Conservation (phyloP, 139 green algal genomes). For the Monoraphidium neglectum region DNA sequence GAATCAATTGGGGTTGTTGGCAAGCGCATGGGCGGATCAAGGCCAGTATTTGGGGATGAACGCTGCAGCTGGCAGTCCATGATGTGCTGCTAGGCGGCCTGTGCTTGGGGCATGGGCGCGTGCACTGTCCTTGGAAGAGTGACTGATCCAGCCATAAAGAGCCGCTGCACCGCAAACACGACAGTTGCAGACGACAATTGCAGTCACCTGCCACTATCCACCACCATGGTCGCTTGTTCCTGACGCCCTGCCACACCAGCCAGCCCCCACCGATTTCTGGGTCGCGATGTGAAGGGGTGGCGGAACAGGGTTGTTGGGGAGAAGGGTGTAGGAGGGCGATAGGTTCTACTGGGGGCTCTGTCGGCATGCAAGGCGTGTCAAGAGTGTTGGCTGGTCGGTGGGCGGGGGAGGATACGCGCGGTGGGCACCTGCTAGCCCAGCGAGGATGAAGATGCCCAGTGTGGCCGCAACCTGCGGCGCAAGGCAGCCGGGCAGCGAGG, state of each 20-base stretch:
- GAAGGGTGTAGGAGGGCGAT: too few relatives aligned
- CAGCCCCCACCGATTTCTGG: conserved; percentile 87
- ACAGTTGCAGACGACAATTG: not conserved
- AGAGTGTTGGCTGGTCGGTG: not conserved
- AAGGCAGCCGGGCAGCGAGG: conserved; percentile 49
- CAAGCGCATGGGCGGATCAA: too few relatives aligned
- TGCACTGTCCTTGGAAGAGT: too few relatives aligned
- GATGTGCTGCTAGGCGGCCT: too few relatives aligned
- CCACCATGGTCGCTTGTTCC: conserved; percentile 54
- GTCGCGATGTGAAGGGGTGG: too few relatives aligned
- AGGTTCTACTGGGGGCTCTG: not conserved
- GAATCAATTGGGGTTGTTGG: too few relatives aligned
- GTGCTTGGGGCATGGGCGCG: too few relatives aligned
- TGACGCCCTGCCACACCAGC: conserved; percentile 82
- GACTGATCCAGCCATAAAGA: too few relatives aligned
- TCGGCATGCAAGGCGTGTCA: not conserved
- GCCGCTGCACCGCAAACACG: not conserved
- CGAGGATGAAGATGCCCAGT: conserved; percentile 45
- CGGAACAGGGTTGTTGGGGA: too few relatives aligned
- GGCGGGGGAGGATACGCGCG: too few relatives aligned
- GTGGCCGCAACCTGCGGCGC: conserved; percentile 43
- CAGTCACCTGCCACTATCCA: conserved; percentile 45
- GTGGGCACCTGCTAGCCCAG: conserved; percentile 41
- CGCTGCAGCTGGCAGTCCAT: too few relatives aligned
- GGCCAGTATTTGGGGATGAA: too few relatives aligned